Evolutionary conservation across 495 filamentous ascomycete species (phyloP).

Genomic region (Xylaria flabelliformis): DNA sequence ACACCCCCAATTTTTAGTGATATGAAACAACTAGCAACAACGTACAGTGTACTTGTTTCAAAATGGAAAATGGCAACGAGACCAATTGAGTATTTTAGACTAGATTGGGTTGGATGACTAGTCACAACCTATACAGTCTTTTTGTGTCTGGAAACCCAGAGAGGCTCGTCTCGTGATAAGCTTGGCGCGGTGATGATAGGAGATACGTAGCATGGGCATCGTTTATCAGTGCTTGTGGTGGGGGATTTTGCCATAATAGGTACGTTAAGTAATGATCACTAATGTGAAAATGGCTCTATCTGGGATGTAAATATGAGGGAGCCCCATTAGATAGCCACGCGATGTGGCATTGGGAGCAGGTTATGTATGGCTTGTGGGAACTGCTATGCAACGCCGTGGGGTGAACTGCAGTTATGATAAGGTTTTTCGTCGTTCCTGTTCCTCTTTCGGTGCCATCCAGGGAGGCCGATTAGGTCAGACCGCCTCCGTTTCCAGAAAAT

Average conservation of each 20-base stretch:
- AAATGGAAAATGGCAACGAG: slow-evolving; percentile 5
- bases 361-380: slow-evolving; percentile 4
- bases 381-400: slow-evolving; percentile 16
- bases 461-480: slow-evolving; percentile 22
- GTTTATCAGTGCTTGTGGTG: not conserved
- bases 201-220: not conserved
- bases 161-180: not conserved
- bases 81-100: not conserved
- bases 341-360: slow-evolving; percentile 12
- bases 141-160: not conserved
- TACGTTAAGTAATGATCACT: slow-evolving; percentile 13
- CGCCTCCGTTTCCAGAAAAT: slow-evolving; percentile 15
- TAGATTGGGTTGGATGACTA: not conserved
- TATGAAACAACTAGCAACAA: not conserved
- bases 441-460: not conserved
- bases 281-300: not conserved
- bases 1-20: not conserved
- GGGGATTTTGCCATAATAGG: not conserved
- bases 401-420: slow-evolving; percentile 20
- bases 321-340: slow-evolving; percentile 16
- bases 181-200: not conserved
- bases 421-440: slow-evolving; percentile 7
- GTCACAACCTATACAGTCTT: not conserved
- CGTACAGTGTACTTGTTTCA: not conserved
- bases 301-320: not conserved